Base-by-base conservation (phyloP, 371 early-diverging fungal species). In the Conidiobolus incongruus region DNA sequence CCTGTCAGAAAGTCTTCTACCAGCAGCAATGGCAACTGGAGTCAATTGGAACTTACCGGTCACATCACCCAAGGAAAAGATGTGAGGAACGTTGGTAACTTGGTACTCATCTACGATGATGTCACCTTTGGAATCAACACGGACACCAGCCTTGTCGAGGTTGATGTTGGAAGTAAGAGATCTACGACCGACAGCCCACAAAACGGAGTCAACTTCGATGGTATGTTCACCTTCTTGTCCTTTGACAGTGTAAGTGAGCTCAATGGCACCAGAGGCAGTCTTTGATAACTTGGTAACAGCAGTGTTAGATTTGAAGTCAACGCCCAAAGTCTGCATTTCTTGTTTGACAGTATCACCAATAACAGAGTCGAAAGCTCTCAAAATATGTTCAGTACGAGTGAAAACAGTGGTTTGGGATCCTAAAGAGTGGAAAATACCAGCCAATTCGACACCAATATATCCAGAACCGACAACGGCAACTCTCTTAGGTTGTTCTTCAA, bases 11-110 rank as follows among this genome's bases (percentile, higher is more conserved):
- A 98, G 70, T 33, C 65, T 62, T 46, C 98, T 78, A 11, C 94
- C 97, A 1, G 94, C 93, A 37, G 93, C 91, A 52, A 93, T 92
- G 38, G 95, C 84, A 38, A 83, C 84, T 52, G 97, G 97, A 15
- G 98, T 98, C 47, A 98, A 66, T 69, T 88, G 81, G 24, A 74
- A 76, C 40, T 71, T 59, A 44, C 94, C 94, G 51, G 80, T 84
- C 30, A 91, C 83, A 61, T 98, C 98, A 32, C 98, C 98, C 6
- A 98, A 65, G 7, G 94, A 85, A 62, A 74, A 87, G 8, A 96
- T 61, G 21, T 71, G 67, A 13, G 61, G 54, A 2, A 53, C 56
- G 16, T 42, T 52, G 3, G 96, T 97, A 46, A 78, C 67, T 59
- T 95, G 95, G 60, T 63, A 90, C 42, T 81, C 84, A 53, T 93